Conservation (phyloP, 345 rosid species). For the Pistacia integerrima region DNA sequence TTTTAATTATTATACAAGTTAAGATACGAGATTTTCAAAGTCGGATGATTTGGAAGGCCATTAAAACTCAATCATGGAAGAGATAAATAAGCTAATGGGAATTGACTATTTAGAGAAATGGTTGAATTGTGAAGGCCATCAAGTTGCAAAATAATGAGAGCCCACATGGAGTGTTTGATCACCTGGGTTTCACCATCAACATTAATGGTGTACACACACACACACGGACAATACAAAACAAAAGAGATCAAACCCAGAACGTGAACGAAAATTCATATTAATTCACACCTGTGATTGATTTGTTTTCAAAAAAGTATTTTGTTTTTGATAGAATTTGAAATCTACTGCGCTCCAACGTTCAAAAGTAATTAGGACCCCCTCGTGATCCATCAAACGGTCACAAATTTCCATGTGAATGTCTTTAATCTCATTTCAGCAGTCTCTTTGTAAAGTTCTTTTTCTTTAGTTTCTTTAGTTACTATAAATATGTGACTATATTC, state of each 20-base stretch:
- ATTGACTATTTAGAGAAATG: not conserved
- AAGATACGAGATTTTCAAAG: too few relatives aligned
- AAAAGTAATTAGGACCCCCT: constrained; percentile 29
- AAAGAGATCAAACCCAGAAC: not conserved
- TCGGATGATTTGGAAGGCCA: too few relatives aligned
- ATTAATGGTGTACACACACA: not conserved
- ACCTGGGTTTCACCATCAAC: constrained; percentile 11
- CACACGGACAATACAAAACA: not conserved
- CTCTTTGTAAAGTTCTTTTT: not conserved
- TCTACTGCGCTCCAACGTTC: constrained; percentile 74
- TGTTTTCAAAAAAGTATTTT: not conserved
- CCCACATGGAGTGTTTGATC: constrained; percentile 23
- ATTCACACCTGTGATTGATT: not conserved
- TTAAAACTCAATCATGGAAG: not conserved
- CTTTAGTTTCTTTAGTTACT: constrained; percentile 18
- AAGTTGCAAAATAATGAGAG: constrained; percentile 16
- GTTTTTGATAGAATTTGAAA: constrained; percentile 31
- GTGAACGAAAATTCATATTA: not conserved
- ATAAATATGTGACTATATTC: constrained; percentile 42
- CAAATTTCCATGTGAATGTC: constrained; percentile 66
- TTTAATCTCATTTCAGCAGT: constrained; percentile 36
- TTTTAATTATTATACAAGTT: too few relatives aligned
- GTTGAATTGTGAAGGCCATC: not conserved
- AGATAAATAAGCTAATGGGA: too few relatives aligned
- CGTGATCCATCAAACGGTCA: constrained; percentile 56